These are phyloP conservation scores for Vanderwaltozyma yarrowii DNA, from an alignment of 805 yeast genomes.

Conservation along the genomic window DNA sequence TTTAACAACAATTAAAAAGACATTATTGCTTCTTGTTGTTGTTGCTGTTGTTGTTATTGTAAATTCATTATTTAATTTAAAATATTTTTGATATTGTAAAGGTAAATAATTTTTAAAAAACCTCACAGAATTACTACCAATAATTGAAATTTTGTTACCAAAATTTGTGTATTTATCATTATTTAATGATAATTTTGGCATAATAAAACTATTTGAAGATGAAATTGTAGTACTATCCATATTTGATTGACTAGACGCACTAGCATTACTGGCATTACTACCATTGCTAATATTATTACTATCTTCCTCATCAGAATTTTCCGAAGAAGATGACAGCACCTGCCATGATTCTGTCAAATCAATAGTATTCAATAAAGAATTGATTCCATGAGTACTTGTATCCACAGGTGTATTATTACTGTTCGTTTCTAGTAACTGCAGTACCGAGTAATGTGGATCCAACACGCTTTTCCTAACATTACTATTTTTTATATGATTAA, in stretches of 20 bases:
- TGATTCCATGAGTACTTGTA: conserved; percentile 1
- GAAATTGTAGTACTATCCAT: conserved; percentile 2
- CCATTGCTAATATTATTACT: conserved; percentile 2
- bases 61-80: not conserved
- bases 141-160: not conserved
- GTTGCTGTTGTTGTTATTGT: not conserved
- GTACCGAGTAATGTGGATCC: conserved; percentile 26
- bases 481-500: no score
- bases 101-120: not conserved
- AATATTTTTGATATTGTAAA: not conserved
- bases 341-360: conserved; percentile 26
- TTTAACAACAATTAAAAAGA: not conserved
- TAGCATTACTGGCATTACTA: conserved; percentile 14
- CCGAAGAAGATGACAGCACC: conserved; percentile 22
- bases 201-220: conserved; percentile 25
- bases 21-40: not conserved
- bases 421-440: conserved; percentile 16
- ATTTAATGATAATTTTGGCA: conserved; percentile 24
- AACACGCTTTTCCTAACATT: conserved; percentile 10
- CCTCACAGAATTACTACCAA: not conserved
- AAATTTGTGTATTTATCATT: conserved; percentile 1
- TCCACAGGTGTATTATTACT: not conserved
- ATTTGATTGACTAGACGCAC: conserved; percentile 2
- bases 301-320: conserved; percentile 26
- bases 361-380: not conserved